Conservation (phyloP, 2,329 filamentous ascomycete species). For the Colletotrichum sp. region DNA sequence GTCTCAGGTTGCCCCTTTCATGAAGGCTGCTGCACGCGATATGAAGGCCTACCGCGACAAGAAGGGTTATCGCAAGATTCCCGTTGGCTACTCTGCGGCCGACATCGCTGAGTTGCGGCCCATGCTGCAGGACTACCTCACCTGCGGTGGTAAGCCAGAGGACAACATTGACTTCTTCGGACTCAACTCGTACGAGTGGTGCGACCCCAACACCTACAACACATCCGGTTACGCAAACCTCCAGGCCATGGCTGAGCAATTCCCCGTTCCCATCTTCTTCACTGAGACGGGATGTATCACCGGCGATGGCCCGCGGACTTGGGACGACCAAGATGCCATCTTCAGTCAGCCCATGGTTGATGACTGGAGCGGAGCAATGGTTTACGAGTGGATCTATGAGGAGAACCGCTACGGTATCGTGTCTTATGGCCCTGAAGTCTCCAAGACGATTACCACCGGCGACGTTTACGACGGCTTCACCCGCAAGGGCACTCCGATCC, state of each 20-base stretch:
- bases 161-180: constrained; percentile 84
- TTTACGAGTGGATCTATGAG: constrained; percentile 92
- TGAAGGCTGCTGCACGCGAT: constrained; percentile 82
- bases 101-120: constrained; percentile 75
- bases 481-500: constrained; percentile 75
- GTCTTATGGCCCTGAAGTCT: constrained; percentile 70
- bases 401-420: constrained; percentile 83
- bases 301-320: constrained; percentile 60
- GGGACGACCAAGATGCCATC: constrained; percentile 77
- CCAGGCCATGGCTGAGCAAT: constrained; percentile 69
- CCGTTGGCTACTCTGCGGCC: constrained; percentile 86
- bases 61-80: constrained; percentile 81
- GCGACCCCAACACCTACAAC: constrained; percentile 62
- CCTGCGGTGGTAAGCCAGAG: constrained; percentile 72
- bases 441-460: constrained; percentile 55
- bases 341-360: constrained; percentile 76
- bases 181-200: constrained; percentile 87
- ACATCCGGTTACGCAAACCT: constrained; percentile 74
- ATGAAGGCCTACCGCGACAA: constrained; percentile 80
- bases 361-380: constrained; percentile 76
- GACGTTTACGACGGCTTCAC: constrained; percentile 70
- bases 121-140: constrained; percentile 74
- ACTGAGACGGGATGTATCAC: constrained; percentile 87
- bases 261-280: constrained; percentile 87
- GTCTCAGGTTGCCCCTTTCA: constrained; percentile 74